Base-by-base conservation (phyloP, 1,284 basidiomycete genomes). In the Kalmanozyma brasiliensis region DNA sequence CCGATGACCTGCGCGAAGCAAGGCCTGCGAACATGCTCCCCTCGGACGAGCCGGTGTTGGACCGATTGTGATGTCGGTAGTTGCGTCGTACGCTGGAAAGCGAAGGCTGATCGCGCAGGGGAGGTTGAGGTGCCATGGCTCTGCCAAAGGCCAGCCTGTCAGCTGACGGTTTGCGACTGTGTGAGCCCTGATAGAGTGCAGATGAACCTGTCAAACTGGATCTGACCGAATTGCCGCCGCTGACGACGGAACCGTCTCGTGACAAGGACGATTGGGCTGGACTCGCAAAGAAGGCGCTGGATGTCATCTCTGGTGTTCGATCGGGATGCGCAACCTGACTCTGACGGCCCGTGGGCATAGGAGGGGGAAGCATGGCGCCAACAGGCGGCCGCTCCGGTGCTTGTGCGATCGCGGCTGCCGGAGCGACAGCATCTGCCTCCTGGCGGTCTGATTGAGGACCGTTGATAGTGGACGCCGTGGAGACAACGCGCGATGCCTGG, bases 1-100 rank as follows among this genome's bases (percentile, higher is more conserved):
- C 53, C 3, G 67, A 71, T 6, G 62, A 61, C 34, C 68, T 34
- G 16, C 62, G 68, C 19, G 68, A 71, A 20, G 44, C 36, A 14
- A 36, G 41, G 11, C 47, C 49, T n/a, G 52, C 49, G 5, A 62
- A 41, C 17, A 67, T 34, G 37, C 64, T 67, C n/a, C 64, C 58
- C 23, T 67, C 64, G 3, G 67, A 65, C 14, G 67, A 70, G 33
- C 51, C 57, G 13, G 67, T 70, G 1, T 22, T 30, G 23, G 60
- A 64, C 32, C 67, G 60, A 30, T 32, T 52, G 49, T 70, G 67
- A 19, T 57, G 61, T 17, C 52, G 46, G 34, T 58, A 70, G 43
- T 70, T 56, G 20, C 52, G 57, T n/a, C 61, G 60, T 0, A 70
- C 34, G 24, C 57, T 64, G 2, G 61, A 64, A 11, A 70, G 61